Evolutionary conservation across 2,329 filamentous ascomycete species (phyloP).

Genomic region (Fusarium hainanense): DNA sequence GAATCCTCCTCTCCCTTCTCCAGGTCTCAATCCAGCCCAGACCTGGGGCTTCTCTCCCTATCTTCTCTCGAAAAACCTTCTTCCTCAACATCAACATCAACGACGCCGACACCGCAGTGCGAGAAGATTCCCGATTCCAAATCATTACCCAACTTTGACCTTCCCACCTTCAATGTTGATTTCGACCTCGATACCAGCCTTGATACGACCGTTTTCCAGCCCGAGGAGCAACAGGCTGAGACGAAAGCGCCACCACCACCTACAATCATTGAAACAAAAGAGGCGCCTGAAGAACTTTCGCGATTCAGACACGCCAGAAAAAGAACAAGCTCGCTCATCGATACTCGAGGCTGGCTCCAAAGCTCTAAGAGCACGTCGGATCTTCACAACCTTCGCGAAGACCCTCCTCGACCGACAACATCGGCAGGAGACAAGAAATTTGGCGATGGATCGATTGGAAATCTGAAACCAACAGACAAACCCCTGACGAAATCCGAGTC

Average conservation of each 20-base stretch:
- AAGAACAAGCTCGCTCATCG: constrained; percentile 60
- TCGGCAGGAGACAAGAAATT: constrained; percentile 41
- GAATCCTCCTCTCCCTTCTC: constrained; percentile 48
- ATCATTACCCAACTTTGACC: constrained; percentile 55
- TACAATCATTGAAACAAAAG: constrained; percentile 40
- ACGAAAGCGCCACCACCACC: constrained; percentile 27
- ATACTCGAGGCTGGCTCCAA: constrained; percentile 64
- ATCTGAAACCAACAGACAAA: constrained; percentile 50
- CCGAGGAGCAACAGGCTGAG: constrained; percentile 35
- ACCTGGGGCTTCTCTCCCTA: constrained; percentile 44
- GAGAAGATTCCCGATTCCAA: constrained; percentile 31
- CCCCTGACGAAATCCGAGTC: constrained; percentile 57
- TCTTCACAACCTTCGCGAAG: constrained; percentile 33
- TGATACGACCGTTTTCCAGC: constrained; percentile 58
- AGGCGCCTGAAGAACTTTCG: constrained; percentile 31
- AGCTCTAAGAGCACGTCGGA: constrained; percentile 56
- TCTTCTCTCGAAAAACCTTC: constrained; percentile 45
- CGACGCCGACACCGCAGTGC: constrained; percentile 36
- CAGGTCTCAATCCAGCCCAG: constrained; percentile 51
- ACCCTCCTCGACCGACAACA: constrained; percentile 44
- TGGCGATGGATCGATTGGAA: constrained; percentile 30
- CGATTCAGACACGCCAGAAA: constrained; percentile 41
- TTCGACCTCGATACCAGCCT: constrained; percentile 62
- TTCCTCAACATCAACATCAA: constrained; percentile 21
- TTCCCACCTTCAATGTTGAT: constrained; percentile 64